These are phyloP conservation scores for Staphylotrichum tortipilum DNA, from an alignment of 495 filamentous ascomycete genomes.

Conservation along the genomic window DNA sequence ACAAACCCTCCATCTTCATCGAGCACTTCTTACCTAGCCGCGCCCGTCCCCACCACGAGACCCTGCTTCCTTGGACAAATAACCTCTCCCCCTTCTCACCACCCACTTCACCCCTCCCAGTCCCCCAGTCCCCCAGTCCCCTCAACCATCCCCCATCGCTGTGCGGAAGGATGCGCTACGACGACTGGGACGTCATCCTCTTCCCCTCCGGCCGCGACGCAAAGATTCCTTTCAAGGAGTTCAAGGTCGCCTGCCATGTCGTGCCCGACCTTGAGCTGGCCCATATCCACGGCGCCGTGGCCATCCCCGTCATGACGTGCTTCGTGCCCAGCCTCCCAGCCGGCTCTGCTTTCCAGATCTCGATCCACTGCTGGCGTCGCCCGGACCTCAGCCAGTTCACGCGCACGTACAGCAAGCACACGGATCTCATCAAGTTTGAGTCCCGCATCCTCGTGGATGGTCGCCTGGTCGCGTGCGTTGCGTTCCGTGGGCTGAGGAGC, in stretches of 20 bases:
- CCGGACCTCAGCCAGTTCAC: constrained; percentile 55
- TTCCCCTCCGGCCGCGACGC: constrained; percentile 49
- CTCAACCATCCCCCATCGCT: neutral
- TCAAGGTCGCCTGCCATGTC: constrained; percentile 74
- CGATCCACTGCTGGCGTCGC: constrained; percentile 72
- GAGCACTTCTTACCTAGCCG: constrained; percentile 11
- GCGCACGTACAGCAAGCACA: constrained; percentile 50
- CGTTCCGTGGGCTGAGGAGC: too few relatives aligned
- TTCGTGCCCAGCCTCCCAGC: constrained; percentile 62
- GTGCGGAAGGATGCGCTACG: constrained; percentile 59
- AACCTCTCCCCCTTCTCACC: too few relatives aligned
- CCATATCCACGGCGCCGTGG: constrained; percentile 33
- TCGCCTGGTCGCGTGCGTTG: constrained; percentile 50
- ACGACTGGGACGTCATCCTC: constrained; percentile 73
- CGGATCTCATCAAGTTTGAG: constrained; percentile 56
- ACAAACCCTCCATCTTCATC: constrained; percentile 12
- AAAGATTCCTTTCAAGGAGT: constrained; percentile 70
- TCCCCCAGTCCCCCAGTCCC: too few relatives aligned
- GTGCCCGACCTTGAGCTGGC: constrained; percentile 52
- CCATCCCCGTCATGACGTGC: constrained; percentile 62
- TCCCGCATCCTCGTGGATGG: constrained; percentile 67
- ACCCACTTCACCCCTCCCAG: too few relatives aligned
- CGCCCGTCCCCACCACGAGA: too few relatives aligned
- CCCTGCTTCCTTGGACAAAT: neutral
- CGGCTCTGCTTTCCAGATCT: constrained; percentile 61